A percentile compares a stretch with the other conserved stretches of the same genome.
Conservation (phyloP, 2,329 filamentous ascomycete species). For the Dothistroma pini region DNA sequence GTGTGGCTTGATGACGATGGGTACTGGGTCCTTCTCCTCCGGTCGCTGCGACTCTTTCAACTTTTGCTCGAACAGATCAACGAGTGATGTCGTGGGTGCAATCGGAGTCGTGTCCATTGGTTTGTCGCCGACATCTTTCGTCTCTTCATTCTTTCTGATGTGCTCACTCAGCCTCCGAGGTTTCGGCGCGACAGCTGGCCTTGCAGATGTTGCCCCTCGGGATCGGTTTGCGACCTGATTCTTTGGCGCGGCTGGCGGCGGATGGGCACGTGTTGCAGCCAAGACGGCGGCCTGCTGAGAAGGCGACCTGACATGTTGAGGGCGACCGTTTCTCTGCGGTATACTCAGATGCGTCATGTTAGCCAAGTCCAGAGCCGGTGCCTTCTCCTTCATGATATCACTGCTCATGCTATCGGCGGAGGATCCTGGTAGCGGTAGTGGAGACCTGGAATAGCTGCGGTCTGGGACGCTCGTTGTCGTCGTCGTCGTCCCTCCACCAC, state of each 20-base stretch:
- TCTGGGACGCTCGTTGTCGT: conserved; percentile 17
- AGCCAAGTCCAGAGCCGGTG: conserved; percentile 1
- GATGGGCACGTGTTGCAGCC: conserved; percentile 26
- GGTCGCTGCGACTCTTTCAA: conserved; percentile 18
- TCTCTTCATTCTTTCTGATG: conserved; percentile 8
- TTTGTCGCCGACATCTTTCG: conserved; percentile 9
- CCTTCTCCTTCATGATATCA: conserved; percentile 8
- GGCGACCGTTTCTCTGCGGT: conserved; percentile 7
- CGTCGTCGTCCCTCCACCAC: conserved; percentile 17
- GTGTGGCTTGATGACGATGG: conserved; percentile 25
- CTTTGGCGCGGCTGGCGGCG: conserved; percentile 6
- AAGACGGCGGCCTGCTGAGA: conserved; percentile 31
- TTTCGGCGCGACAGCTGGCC: conserved; percentile 29
- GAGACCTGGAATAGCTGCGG: conserved; percentile 16
- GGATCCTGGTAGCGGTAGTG: conserved; percentile 13
- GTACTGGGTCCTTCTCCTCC: conserved; percentile 17
- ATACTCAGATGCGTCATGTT: conserved; percentile 10
- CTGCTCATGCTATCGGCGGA: conserved; percentile 5
- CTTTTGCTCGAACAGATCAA: conserved; percentile 64
- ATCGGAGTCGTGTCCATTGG: conserved; percentile 26
- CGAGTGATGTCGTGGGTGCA: conserved; percentile 59
- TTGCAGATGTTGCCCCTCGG: conserved; percentile 12
- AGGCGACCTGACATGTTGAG: conserved; percentile 20
- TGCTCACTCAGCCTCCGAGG: conserved; percentile 27
- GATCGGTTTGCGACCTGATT: background rate